These are phyloP conservation scores for Bonia amplexicaulis DNA, from an alignment of 176 grass and related monocot genomes.

Conservation along the genomic window DNA sequence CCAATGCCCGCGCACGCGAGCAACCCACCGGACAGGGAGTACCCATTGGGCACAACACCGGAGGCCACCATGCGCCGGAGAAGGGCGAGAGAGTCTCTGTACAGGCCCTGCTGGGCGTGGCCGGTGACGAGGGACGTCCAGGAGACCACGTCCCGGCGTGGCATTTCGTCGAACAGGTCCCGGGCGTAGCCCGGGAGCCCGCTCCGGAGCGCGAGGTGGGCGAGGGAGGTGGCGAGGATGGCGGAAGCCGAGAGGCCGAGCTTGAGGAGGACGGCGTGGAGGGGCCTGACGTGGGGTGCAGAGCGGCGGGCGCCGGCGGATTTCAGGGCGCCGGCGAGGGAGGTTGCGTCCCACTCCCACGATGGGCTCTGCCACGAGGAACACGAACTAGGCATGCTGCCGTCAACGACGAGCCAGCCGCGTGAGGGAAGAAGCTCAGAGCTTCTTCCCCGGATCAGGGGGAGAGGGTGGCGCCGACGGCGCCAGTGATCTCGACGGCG, in stretches of 20 bases:
- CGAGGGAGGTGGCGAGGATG: slow-evolving; percentile 35
- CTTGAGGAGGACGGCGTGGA: slow-evolving; percentile 39
- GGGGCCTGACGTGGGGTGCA: not conserved
- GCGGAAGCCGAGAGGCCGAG: slow-evolving; percentile 35
- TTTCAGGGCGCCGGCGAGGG: slow-evolving; percentile 37
- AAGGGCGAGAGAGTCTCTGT: not conserved
- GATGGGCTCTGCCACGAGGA: not conserved
- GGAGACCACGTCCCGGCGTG: slow-evolving; percentile 42
- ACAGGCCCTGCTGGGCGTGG: slow-evolving; percentile 37
- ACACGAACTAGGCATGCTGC: not conserved
- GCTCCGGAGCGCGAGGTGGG: slow-evolving; percentile 21
- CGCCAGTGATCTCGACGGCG: not conserved
- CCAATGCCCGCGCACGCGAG: slow-evolving; percentile 29
- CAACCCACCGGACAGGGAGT: slow-evolving; percentile 47
- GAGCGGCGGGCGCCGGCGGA: not conserved
- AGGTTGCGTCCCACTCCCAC: slow-evolving; percentile 29
- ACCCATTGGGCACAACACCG: slow-evolving; percentile 28
- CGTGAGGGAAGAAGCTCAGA: not conserved
- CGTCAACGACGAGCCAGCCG: too few relatives aligned
- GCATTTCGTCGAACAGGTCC: slow-evolving; percentile 51
- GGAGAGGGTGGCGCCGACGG: not conserved
- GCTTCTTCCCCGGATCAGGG: not conserved
- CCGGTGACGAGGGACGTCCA: slow-evolving; percentile 63
- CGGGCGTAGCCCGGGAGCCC: slow-evolving; percentile 25
- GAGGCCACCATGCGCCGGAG: slow-evolving; percentile 25